Evolutionary conservation across 169 alveolate species (phyloP), one percentile per base, ranked within the genome.

Genomic region (Cryptosporidium sp.): DNA sequence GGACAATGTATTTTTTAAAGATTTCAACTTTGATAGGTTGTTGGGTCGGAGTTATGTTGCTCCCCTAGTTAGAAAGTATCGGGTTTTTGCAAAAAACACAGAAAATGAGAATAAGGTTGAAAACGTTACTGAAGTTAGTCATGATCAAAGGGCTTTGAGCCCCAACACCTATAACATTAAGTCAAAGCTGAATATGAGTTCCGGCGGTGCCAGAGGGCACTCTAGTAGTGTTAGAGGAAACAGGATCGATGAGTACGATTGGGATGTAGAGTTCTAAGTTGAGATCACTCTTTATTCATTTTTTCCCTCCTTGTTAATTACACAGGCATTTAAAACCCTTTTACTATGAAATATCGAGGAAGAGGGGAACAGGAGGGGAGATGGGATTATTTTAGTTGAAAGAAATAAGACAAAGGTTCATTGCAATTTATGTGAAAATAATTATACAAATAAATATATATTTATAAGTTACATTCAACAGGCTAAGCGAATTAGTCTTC

Each of bases 11-110:
- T 95, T 92, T 68, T 94, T 94, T 70, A 92, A 84, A 33, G 95
- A 93, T 84, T 96, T 96, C 69, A 95, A 94, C 91, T 96, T 97
- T 97, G 98, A 96, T 84, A 91, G 94, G 80, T 70, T 96, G 65
- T 91, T 96, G 37, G 97, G 98, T 1, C 93, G 98, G 35, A 80
- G 89, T 37, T 80, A 80, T 41, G 89, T 80, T 29, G 89, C 89
- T 37, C 89, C 89, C 12, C 45, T 80, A 4, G 89, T 80, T 39
- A 37, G 75, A 23, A 80, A 80, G 35, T 67, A 62, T 67, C 41
- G 65, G 1, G 89, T 80, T 41, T 80, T 80, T 65, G 75, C 89
- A 61, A 71, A 35, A 33, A 52, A 55, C 23, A 10, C 69, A 21
- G 85, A 50, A 12, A 48, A 43, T 43, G 58, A 37, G 21, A 14